Conservation (phyloP, 345 rosid genomes). For the Raphanus sativus region DNA sequence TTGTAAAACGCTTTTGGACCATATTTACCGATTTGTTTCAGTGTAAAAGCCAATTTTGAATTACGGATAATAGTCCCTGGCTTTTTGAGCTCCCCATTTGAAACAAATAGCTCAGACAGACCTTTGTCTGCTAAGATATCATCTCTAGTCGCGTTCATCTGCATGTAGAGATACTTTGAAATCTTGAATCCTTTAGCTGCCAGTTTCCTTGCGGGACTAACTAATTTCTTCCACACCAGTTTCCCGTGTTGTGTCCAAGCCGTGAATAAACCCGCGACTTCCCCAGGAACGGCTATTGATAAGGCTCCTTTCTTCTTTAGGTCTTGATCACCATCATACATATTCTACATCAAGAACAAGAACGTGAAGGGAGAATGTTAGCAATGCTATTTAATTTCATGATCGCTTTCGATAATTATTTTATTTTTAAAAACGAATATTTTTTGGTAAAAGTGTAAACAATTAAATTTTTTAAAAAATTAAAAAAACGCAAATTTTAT, state of each 20-base stretch:
- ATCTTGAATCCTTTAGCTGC: conserved; percentile 50
- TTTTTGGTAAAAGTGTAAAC: too few species aligned
- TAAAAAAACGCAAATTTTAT: too few species aligned
- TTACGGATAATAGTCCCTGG: conserved; percentile 44
- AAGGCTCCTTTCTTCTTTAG: conserved; percentile 48
- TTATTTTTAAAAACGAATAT: too few species aligned
- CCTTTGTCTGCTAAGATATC: conserved; percentile 54
- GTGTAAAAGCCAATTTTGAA: conserved; percentile 44
- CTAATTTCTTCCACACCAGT: conserved; percentile 53
- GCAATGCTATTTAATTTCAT: too few species aligned
- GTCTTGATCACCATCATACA: conserved; percentile 46
- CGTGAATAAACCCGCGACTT: conserved; percentile 50
- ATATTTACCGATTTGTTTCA: conserved; percentile 33
- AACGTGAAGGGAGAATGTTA: too few species aligned
- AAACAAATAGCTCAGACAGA: conserved; percentile 41
- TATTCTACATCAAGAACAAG: conserved; percentile 38
- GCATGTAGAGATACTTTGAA: conserved; percentile 52
- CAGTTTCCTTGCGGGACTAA: conserved; percentile 48
- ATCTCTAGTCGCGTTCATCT: conserved; percentile 37
- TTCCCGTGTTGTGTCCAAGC: conserved; percentile 57
- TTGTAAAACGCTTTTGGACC: conserved; percentile 52
- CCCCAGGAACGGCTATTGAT: conserved; percentile 62
- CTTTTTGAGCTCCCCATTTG: conserved; percentile 46
- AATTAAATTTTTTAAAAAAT: too few species aligned
- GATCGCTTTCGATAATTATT: too few species aligned